Base-by-base conservation (phyloP, 1,139 yeast genomes). In the Scheffersomyces stambukii region DNA sequence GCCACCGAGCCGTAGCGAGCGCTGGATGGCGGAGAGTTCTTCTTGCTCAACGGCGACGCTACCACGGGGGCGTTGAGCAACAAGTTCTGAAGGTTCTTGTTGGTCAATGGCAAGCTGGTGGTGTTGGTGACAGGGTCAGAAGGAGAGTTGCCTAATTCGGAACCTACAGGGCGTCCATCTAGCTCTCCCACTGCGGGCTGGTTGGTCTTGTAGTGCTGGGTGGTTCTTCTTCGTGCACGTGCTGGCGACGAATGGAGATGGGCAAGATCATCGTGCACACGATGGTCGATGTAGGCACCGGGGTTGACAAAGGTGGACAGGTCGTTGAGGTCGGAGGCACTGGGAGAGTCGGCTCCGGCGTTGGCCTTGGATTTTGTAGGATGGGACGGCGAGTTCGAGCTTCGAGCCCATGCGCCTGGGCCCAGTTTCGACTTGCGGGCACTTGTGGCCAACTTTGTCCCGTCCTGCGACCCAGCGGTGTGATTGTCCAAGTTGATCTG, bases 71-170 rank as follows among this genome's bases (percentile, higher is more conserved):
- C 33, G 6, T 33, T 36, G 3, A 45, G 33, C 23, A 54, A 40
- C 27, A 60, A 49, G 23, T 45, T 48, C 35, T 57, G 60, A 16
- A 65, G 48, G 38, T 65, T 65, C 23, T 49, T 46, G 41, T 63
- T 60, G 8, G 72, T 65, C 21, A 65, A 46, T 3, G 71, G 71
- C 17, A 57, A 46, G 16, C 31, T 36, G n/a, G n/a, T n/a, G n/a
- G n/a, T n/a, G n/a, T n/a, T n/a, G n/a, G n/a, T n/a, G n/a, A n/a
- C n/a, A n/a, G 42, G 21, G 12, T 22, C 18, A 8, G 18, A 6
- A 5, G 13, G n/a, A 12, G 8, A 13, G 18, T 16, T 16, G 18
- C 18, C 18, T n/a, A n/a, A n/a, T n/a, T n/a, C n/a, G n/a, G n/a
- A n/a, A 13, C 14, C 25, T 16, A 5, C 12, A 4, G n/a, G n/a